phyloP scores from a whole-genome alignment of 2,329 filamentous ascomycete genomes.

The Penicillium italicum region DNA sequence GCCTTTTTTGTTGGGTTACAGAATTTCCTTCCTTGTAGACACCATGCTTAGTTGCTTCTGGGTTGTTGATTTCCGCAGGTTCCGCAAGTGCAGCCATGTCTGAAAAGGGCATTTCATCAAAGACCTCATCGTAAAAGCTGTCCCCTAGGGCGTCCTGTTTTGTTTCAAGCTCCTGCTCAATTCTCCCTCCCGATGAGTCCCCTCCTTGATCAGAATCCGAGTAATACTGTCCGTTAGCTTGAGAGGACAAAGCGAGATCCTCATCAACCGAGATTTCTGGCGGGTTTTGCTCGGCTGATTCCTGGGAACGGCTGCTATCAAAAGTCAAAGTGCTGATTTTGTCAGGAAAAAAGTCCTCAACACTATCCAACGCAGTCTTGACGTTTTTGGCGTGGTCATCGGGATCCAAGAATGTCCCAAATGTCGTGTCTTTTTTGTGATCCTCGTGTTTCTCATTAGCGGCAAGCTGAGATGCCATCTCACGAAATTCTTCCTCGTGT shows the following conservation, averaged over 20 bases:
- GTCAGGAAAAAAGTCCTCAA: conserved; percentile 78
- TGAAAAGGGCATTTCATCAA: conserved; percentile 15
- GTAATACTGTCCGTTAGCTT: conserved; percentile 40
- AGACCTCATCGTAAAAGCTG: conserved; percentile 23
- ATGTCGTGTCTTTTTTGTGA: conserved; percentile 48
- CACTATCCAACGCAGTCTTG: conserved; percentile 76
- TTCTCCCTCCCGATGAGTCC: conserved; percentile 20
- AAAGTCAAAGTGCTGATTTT: conserved; percentile 47
- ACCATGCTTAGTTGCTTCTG: not conserved
- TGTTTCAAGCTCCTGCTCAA: not conserved
- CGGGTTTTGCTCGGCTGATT: conserved; percentile 7
- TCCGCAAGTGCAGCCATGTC: not conserved
- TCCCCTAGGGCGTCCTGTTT: conserved; percentile 20
- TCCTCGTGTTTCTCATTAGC: conserved; percentile 57
- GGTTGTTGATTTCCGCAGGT: not conserved
- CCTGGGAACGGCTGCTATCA: conserved; percentile 14
- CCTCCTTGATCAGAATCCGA: conserved; percentile 40
- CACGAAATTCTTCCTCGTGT: conserved; percentile 78
- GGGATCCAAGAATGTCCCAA: conserved; percentile 63
- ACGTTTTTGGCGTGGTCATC: conserved; percentile 56
- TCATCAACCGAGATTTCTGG: conserved; percentile 61
- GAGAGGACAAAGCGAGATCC: conserved; percentile 51
- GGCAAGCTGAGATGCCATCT: conserved; percentile 62
- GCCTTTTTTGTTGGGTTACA: not conserved
- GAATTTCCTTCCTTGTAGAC: not conserved